Evolutionary conservation across 1,284 basidiomycete species (phyloP), one percentile per base, ranked within the genome.

Genomic region (Garcileccinum viscosum): DNA sequence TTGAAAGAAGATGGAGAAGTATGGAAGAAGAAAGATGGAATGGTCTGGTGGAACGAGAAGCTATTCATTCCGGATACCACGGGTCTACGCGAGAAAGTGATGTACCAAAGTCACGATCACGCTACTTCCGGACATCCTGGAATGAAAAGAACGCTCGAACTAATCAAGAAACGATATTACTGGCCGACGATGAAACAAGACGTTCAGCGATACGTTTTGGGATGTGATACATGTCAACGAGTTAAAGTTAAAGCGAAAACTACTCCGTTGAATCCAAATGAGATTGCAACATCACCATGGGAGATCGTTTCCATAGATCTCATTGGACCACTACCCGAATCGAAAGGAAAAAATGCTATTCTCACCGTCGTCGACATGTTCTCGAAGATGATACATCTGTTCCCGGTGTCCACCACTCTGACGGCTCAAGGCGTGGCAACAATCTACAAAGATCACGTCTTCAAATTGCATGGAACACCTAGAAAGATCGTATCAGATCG

Each of bases 401-500:
- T 74, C 1, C 40, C 58, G 3, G 33, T 35, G 1, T 35, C 58
- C 2, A 24, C 19, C 0, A 35, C 32, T 0, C 22, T 37, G 4
- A 60, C 7, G 63, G 81, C 2, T 77, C 76, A 67, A 50, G 77
- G 75, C 1, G 68, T 80, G 0, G 82, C 82, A 0, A 27, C 44
- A 0, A 66, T 81, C 0, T 78, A 74, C 62, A 6, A 67, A 0
- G 66, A 82, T 2, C 30, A 83, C 0, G 69, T 84, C 0, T 85
- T 76, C 63, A 32, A 83, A 84, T 11, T 70, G 0, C 68, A 73
- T 0, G 15, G 68, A 0, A 32, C n/a, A 0, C 66, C 65, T 0
- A 5, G 1, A 0, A 74, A 72, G 4, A 22, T 73, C 0, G 69
- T 73, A 0, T 67, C 35, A 0, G 38, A 74, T 56, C 3, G 77